A percentile compares a stretch with the other conserved stretches of the same genome.
Conservation (phyloP, 169 alveolate genomes). For the Plasmodium fragile region DNA sequence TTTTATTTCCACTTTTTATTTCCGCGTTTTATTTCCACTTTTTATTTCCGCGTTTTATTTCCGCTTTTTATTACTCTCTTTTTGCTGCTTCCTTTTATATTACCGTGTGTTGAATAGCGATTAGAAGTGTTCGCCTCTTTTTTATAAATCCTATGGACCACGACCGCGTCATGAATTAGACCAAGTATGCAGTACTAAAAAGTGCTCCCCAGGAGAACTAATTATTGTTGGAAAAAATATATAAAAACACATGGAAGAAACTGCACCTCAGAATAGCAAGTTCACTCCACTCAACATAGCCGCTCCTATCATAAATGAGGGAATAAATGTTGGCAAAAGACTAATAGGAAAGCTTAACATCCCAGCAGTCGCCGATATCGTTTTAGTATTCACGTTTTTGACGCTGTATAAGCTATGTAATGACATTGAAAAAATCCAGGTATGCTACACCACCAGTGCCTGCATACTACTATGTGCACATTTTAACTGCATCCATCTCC, state of each 20-base stretch:
- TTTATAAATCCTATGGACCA: not conserved
- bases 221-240: not conserved
- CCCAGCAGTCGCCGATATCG: not conserved
- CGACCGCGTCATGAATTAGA: not conserved
- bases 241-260: not conserved
- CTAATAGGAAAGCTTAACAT: not conserved
- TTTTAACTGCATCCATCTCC: not conserved
- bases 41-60: not conserved
- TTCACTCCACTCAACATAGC: not conserved
- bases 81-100: not conserved
- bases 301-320: not conserved
- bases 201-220: not conserved
- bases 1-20: too few relatives aligned
- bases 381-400: not conserved
- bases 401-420: not conserved
- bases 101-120: not conserved
- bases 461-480: not conserved
- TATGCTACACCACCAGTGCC: not conserved
- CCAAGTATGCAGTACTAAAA: not conserved
- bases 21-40: not conserved
- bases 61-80: not conserved
- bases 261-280: not conserved
- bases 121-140: not conserved
- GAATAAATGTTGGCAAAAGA: constrained; percentile 15
- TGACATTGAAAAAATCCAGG: not conserved